Percentiles rank a stretch among this genome's conserved stretches.
phyloP scores from a whole-genome alignment of 495 filamentous ascomycete genomes.

The Aspergillus indologenus region DNA sequence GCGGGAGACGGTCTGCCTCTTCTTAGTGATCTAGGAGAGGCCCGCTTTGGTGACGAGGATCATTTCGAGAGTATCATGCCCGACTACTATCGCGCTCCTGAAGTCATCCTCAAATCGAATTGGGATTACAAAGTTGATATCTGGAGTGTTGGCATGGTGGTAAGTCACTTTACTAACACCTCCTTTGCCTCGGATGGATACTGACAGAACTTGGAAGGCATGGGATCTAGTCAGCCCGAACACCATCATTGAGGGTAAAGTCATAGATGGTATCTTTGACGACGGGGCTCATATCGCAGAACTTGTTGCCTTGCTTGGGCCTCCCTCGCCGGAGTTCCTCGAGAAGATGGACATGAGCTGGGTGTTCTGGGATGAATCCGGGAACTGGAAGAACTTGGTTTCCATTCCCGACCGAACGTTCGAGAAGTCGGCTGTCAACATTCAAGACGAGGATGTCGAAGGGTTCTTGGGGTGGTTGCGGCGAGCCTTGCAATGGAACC shows the following conservation, averaged over 20 bases:
- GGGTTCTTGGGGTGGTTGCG: conserved; percentile 39
- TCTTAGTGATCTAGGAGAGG: conserved; percentile 30
- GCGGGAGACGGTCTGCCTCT: conserved; percentile 16
- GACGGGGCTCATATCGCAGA: conserved; percentile 34
- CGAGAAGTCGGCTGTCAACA: conserved; percentile 7
- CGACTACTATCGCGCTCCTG: conserved; percentile 26
- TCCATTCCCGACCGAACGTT: conserved; percentile 23
- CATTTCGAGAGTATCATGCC: conserved; percentile 22
- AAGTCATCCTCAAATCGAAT: conserved; percentile 32
- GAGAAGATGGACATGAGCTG: conserved; percentile 19
- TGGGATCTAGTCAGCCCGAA: conserved; percentile 20
- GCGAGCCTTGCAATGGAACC: conserved; percentile 43
- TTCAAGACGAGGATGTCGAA: conserved; percentile 31
- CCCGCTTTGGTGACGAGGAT: conserved; percentile 23
- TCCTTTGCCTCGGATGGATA: not conserved
- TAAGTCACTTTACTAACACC: not conserved
- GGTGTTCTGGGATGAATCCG: conserved; percentile 23
- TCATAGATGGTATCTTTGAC: conserved; percentile 19
- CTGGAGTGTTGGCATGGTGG: conserved; percentile 39
- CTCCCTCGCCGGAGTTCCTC: conserved; percentile 33
- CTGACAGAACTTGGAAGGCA: conserved; percentile 1
- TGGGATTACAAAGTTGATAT: conserved; percentile 42
- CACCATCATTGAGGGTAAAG: conserved; percentile 19
- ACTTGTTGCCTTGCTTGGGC: conserved; percentile 41
- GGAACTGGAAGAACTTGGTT: conserved; percentile 22